Conservation (phyloP, 2,329 filamentous ascomycete species). For the Myriosclerotinia duriaeana region DNA sequence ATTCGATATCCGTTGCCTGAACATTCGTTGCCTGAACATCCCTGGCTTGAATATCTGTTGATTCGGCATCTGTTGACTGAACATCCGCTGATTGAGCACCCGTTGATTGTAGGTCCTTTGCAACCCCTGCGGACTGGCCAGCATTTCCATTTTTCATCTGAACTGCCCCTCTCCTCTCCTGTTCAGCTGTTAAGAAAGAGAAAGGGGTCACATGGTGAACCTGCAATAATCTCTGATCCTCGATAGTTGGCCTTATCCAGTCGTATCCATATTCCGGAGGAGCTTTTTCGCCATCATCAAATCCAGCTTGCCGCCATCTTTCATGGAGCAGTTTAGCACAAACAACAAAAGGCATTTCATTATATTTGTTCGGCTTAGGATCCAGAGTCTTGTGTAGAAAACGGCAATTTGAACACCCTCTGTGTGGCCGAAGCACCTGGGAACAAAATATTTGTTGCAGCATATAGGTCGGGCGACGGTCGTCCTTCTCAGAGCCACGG, state of each 20-base stretch:
- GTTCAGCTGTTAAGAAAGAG: too few relatives aligned
- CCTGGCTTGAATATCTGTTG: too few relatives aligned
- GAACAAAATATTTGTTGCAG: neutral
- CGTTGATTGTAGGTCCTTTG: neutral
- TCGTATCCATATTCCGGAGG: neutral
- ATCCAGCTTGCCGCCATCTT: neutral
- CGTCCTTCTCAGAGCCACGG: neutral
- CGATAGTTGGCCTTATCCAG: neutral
- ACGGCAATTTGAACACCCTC: neutral
- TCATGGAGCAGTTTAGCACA: neutral
- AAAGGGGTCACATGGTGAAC: too few relatives aligned
- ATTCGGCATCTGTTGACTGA: too few relatives aligned
- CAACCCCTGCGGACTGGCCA: neutral
- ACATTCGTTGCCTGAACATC: too few relatives aligned
- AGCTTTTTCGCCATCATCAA: neutral
- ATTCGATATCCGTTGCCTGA: too few relatives aligned
- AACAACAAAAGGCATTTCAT: neutral
- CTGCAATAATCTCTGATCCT: neutral
- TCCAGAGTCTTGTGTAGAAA: neutral
- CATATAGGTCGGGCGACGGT: neutral
- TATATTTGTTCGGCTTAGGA: too few relatives aligned
- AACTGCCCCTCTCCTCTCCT: too few relatives aligned
- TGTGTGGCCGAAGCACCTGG: too few relatives aligned
- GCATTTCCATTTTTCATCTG: neutral
- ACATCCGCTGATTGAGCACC: too few relatives aligned